Evolutionary conservation across 1,139 yeast genomes (phyloP), one percentile per base, ranked within the genome.

Genomic region (Sugiyamaella novakii): DNA sequence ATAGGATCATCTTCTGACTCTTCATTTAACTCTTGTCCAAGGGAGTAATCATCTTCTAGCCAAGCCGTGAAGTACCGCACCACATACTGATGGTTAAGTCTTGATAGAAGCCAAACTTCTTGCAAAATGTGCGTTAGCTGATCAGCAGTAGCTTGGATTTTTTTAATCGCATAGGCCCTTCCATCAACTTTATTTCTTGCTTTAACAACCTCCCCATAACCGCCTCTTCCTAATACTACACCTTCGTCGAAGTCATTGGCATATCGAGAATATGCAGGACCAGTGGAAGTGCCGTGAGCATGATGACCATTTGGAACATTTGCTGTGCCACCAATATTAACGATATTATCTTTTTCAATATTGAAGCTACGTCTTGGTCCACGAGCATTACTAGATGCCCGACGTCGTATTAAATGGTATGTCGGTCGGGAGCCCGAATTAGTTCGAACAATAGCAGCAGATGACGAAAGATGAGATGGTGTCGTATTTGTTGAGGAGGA

Each of bases 61-160:
- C 98, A 94, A 0, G 98, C 95, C 1, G 97, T 95, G 68, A 87
- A 92, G 65, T 94, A 94, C 49, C 98, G 72, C 1, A 94, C 98
- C 41, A 94, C 96, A 65, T 88, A 89, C 63, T 89, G 97, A 65
- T 94, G 98, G 60, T 91, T 92, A 46, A 94, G 73, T 54, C 98
- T 75, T 0, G 98, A 96, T 58, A 94, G 76, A 4, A 95, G 78
- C 77, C 91, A 81, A 0, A 94, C 98, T 62, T 94, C 98, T 55
- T 88, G 87, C 48, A 94, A 71, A 49, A 92, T 83, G 3, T 86
- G 80, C 27, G 95, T 84, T 36, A 92, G 71, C 55, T 87, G 85
- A 55, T 84, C 83, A 28, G 87, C 84, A 3, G 86, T 80, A 57
- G 92, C 96, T 55, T 85, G 81, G 47, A 94, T 86, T 62, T 89